A percentile compares a stretch with the other conserved stretches of the same genome.
These are phyloP conservation scores for Cerrena zonata DNA, from an alignment of 1,284 basidiomycete genomes.

Conservation along the genomic window DNA sequence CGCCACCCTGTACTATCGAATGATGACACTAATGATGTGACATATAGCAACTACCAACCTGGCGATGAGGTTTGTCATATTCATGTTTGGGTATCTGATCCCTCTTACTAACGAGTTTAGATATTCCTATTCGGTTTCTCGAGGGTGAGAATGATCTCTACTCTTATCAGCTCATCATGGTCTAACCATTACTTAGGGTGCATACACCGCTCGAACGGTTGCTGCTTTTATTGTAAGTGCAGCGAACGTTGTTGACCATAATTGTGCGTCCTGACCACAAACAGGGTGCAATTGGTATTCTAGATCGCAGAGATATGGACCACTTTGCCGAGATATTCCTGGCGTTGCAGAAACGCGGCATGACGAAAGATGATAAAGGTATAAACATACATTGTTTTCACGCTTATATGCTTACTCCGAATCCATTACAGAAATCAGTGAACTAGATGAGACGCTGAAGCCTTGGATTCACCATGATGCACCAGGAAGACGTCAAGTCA, in stretches of 20 bases:
- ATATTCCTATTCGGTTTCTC: slow-evolving; percentile 75
- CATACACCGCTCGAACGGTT: slow-evolving; percentile 68
- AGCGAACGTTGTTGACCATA: too few relatives aligned
- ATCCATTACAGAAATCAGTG: slow-evolving; percentile 42
- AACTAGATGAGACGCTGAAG: slow-evolving; percentile 38
- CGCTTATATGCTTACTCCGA: background rate
- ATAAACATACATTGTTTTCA: slow-evolving; percentile 6
- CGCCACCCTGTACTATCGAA: background rate
- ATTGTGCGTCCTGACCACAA: too few relatives aligned
- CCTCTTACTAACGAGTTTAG: slow-evolving; percentile 29
- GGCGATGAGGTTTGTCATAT: slow-evolving; percentile 58
- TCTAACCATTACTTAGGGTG: slow-evolving; percentile 42
- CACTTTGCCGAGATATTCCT: slow-evolving; percentile 59
- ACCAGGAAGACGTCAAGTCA: slow-evolving; percentile 48
- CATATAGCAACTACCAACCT: slow-evolving; percentile 53
- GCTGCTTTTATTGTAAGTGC: slow-evolving; percentile 60
- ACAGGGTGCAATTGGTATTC: slow-evolving; percentile 49
- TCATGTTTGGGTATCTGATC: too few relatives aligned
- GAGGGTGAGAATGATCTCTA: slow-evolving; percentile 24
- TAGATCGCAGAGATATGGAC: slow-evolving; percentile 65
- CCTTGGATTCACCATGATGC: slow-evolving; percentile 48
- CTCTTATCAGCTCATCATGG: slow-evolving; percentile 3
- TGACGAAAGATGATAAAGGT: slow-evolving; percentile 45
- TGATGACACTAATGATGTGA: background rate
- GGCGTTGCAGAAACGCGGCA: slow-evolving; percentile 54